Conservation (phyloP, 2,329 filamentous ascomycete genomes). For the Metarhizium brunneum region DNA sequence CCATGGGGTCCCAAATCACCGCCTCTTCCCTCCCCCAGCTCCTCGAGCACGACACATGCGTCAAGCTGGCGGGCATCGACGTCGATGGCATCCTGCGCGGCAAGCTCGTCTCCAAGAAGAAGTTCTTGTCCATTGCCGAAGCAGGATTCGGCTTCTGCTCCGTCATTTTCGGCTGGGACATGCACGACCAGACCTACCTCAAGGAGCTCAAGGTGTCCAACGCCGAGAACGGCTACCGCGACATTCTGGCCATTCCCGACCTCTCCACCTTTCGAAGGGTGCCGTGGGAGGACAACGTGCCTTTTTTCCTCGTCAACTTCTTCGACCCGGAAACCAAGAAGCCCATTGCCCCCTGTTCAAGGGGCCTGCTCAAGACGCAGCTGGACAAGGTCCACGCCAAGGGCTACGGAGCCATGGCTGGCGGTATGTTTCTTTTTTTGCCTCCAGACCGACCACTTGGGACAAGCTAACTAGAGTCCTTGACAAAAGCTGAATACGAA, state of each 20-base stretch:
- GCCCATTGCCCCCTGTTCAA: slow-evolving; percentile 68
- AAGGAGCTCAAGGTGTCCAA: slow-evolving; percentile 81
- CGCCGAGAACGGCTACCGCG: slow-evolving; percentile 81
- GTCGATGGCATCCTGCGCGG: slow-evolving; percentile 81
- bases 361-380: slow-evolving; percentile 62
- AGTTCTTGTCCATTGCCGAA: slow-evolving; percentile 76
- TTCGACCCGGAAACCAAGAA: slow-evolving; percentile 66
- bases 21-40: slow-evolving; percentile 55
- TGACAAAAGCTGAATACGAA: slow-evolving; percentile 65
- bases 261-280: slow-evolving; percentile 70
- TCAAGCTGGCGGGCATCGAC: slow-evolving; percentile 84
- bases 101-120: slow-evolving; percentile 86
- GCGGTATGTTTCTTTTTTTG: slow-evolving; percentile 49
- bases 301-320: slow-evolving; percentile 80
- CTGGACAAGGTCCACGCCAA: slow-evolving; percentile 56
- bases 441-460: no score
- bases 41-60: slow-evolving; percentile 61
- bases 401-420: slow-evolving; percentile 80
- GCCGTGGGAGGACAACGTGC: slow-evolving; percentile 81
- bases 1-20: slow-evolving; percentile 37
- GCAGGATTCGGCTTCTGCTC: slow-evolving; percentile 89
- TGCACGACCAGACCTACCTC: slow-evolving; percentile 89
- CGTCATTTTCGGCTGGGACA: slow-evolving; percentile 93
- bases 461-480: background rate
- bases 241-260: slow-evolving; percentile 76